Percentiles rank a stretch among this genome's conserved stretches.
Evolutionary conservation across 257 asterid species (phyloP).

Genomic region (Haberlea rhodopensis): DNA sequence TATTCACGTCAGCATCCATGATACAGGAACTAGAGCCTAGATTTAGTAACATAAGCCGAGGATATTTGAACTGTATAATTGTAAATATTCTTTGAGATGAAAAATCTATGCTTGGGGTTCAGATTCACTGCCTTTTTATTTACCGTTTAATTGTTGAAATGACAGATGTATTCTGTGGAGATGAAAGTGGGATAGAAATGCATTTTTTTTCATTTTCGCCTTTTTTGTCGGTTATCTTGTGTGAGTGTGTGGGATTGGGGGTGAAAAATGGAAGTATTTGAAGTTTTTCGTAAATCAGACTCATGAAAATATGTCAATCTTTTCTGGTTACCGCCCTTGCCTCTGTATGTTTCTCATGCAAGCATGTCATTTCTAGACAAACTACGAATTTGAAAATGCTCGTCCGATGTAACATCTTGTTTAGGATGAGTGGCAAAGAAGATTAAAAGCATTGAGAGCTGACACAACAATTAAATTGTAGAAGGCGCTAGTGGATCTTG

Average conservation of each 20-base stretch:
- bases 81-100: constrained; percentile 6
- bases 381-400: not conserved
- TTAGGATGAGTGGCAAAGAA: constrained; percentile 86
- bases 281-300: not conserved
- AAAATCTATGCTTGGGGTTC: not conserved
- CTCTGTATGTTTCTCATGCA: constrained; percentile 2
- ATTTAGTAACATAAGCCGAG: not conserved
- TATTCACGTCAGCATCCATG: constrained; percentile 8
- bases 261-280: not conserved
- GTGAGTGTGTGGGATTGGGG: not conserved
- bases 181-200: no score
- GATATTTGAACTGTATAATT: not conserved
- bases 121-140: not conserved
- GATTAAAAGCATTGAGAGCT: constrained; percentile 61
- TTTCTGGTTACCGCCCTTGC: not conserved
- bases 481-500: constrained; percentile 61
- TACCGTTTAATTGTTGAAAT: not conserved
- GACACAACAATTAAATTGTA: constrained; percentile 51
- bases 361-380: constrained; percentile 6
- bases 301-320: not conserved
- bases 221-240: not conserved
- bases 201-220: not conserved
- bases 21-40: not conserved
- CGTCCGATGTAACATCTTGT: constrained; percentile 14
- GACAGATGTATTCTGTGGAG: no score